phyloP scores from a whole-genome alignment of 768 basidiomycete species.

The Leccinum uliginosum region DNA sequence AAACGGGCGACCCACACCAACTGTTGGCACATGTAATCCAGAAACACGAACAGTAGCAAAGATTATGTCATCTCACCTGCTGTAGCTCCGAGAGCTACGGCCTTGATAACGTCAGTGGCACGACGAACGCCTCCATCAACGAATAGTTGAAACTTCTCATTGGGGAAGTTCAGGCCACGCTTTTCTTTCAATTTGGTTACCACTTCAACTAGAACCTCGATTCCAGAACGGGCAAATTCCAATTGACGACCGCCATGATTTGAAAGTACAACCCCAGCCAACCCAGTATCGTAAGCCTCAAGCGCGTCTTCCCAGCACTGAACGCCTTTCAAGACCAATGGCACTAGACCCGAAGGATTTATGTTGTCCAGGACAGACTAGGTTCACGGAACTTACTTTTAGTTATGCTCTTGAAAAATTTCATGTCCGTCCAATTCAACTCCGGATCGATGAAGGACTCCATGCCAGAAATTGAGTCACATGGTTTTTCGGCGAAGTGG shows the following conservation, averaged over 20 bases:
- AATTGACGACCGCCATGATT: constrained; percentile 82
- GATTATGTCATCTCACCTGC: constrained; percentile 45
- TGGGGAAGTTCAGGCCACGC: constrained; percentile 70
- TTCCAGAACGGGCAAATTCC: constrained; percentile 80
- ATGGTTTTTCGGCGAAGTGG: background rate
- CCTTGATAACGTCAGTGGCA: constrained; percentile 87
- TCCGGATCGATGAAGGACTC: constrained; percentile 95
- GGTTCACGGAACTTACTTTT: constrained; percentile 38
- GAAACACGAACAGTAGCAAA: background rate
- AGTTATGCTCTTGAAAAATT: constrained; percentile 75
- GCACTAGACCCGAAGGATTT: constrained; percentile 51
- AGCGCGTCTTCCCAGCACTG: constrained; percentile 89
- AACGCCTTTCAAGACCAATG: constrained; percentile 86
- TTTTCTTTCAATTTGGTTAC: constrained; percentile 63
- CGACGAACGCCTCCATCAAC: constrained; percentile 94
- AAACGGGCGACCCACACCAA: constrained; percentile 84
- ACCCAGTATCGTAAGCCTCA: constrained; percentile 71
- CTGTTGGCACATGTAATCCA: constrained; percentile 30
- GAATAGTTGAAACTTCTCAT: constrained; percentile 77
- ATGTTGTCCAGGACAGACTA: background rate
- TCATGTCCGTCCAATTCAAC: constrained; percentile 66
- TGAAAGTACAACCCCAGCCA: constrained; percentile 78
- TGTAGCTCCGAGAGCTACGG: constrained; percentile 84
- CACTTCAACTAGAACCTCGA: constrained; percentile 88
- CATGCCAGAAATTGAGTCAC: background rate